Evolutionary conservation across 163 green algal species (phyloP), one percentile per base, ranked within the genome.

Genomic region (Scenedesmus sp.): DNA sequence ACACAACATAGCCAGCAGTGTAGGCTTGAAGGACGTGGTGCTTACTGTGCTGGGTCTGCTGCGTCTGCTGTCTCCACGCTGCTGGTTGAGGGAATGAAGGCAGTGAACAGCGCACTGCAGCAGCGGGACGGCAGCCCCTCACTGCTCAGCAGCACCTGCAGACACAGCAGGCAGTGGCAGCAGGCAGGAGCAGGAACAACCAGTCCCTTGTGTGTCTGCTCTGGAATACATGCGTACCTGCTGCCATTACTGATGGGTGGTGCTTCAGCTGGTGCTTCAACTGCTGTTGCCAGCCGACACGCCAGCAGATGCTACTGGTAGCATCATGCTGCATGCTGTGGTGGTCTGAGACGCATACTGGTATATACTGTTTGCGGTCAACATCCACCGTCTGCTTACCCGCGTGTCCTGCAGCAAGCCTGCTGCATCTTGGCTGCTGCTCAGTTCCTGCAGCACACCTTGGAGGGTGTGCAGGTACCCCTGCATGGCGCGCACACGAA

Each of bases 21-120:
- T 23, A 34, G 18, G 70, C 23, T 79, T 79, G 70, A 23, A 79
- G 70, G 70, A 76, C 15, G 4, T 6, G 0, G 54, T 60, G 55
- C 87, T 91, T 16, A 91, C 87, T 86, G 87, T 16, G 74, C 73
- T 86, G 87, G 34, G 55, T 57, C 20, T 60, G 85, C 85, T 55
- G 64, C n/a, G 7, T 91, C 87, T 60, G 87, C 87, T 52, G 66
- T 73, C 26, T 85, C 66, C 16, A 74, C 52, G 73, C 87, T 91
- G 87, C 70, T 86, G 56, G 70, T n/a, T 26, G 70, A 84, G 0
- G 66, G n/a, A 2, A 91, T 59, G 76, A 60, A 91, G 62, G 87
- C 73, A 60, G 70, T 57, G 23, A 62, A 86, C 16, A 91, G 54
- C 6, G 46, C 81, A 7, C 62, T 67, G 55, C 87, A 85, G 73